These are phyloP conservation scores for Suhomyces maxii DNA, from an alignment of 1,139 yeast species.

Conservation along the genomic window DNA sequence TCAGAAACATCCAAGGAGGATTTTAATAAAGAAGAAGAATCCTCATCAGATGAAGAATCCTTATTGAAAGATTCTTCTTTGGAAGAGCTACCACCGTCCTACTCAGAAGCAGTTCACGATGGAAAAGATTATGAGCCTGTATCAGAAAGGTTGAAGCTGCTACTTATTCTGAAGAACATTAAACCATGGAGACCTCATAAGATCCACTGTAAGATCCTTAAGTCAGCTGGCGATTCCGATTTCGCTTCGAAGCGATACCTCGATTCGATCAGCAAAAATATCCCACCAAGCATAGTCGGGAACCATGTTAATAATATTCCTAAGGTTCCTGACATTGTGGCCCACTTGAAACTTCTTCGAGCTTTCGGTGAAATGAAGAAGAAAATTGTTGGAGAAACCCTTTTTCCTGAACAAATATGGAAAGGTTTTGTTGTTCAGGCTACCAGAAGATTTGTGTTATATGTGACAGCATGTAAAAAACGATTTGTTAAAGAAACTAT, in stretches of 20 bases:
- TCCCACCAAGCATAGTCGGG: neutral
- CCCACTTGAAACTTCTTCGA: constrained; percentile 34
- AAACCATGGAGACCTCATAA: too few species aligned
- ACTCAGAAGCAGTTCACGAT: too few species aligned
- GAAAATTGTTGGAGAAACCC: constrained; percentile 13
- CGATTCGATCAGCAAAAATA: neutral
- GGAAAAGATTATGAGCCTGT: too few species aligned
- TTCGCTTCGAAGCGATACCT: neutral
- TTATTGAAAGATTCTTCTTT: too few species aligned
- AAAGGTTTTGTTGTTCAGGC: constrained; percentile 30
- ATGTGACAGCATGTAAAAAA: constrained; percentile 22
- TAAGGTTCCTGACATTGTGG: constrained; percentile 16
- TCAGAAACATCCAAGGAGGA: neutral
- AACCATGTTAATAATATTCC: constrained; percentile 8
- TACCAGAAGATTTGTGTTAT: constrained; percentile 29
- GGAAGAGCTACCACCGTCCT: too few species aligned
- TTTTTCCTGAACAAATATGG: constrained; percentile 21
- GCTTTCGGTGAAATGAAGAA: constrained; percentile 27
- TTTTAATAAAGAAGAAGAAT: neutral
- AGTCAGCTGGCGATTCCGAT: neutral
- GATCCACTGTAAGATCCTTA: neutral
- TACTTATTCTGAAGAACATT: neutral
- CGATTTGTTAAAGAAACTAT: neutral
- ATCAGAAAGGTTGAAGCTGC: too few species aligned
- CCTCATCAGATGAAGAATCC: too few species aligned